Percentiles rank a stretch among this genome's conserved stretches.
These are phyloP conservation scores for Boletus reticulatus DNA, from an alignment of 768 basidiomycete species.

Conservation along the genomic window DNA sequence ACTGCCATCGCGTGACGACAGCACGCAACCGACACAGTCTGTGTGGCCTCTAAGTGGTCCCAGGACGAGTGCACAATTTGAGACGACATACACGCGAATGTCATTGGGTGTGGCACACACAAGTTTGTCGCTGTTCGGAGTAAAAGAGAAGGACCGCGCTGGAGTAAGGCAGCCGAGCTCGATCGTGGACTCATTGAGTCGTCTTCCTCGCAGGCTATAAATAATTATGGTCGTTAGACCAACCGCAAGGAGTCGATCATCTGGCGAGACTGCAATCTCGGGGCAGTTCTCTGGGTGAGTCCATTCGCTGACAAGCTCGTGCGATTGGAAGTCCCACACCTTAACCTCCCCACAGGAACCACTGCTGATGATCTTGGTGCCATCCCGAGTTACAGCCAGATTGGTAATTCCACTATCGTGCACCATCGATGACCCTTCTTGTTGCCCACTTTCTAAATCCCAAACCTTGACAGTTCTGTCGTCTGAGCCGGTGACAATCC, in stretches of 20 bases:
- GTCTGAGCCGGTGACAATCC: no score
- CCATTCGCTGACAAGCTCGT: not conserved
- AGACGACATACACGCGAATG: not conserved
- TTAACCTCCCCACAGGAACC: no score
- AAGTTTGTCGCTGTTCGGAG: conserved; percentile 2
- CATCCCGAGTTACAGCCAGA: no score
- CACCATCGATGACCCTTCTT: no score
- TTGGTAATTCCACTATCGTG: no score
- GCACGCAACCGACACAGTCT: not conserved
- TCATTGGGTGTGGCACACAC: not conserved
- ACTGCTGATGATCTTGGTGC: no score
- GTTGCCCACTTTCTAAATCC: no score
- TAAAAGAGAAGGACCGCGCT: not conserved
- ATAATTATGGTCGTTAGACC: not conserved
- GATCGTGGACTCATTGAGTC: not conserved
- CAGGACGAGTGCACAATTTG: not conserved
- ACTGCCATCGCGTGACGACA: not conserved
- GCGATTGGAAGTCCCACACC: not conserved
- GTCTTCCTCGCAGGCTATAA: not conserved
- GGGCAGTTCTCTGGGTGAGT: not conserved
- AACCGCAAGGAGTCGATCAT: conserved; percentile 1
- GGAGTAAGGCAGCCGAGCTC: not conserved
- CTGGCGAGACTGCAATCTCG: conserved; percentile 1
- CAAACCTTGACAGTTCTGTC: no score
- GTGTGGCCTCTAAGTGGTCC: not conserved